These are phyloP conservation scores for Backusella luteola DNA, from an alignment of 192 early-diverging fungal genomes.

Conservation along the genomic window DNA sequence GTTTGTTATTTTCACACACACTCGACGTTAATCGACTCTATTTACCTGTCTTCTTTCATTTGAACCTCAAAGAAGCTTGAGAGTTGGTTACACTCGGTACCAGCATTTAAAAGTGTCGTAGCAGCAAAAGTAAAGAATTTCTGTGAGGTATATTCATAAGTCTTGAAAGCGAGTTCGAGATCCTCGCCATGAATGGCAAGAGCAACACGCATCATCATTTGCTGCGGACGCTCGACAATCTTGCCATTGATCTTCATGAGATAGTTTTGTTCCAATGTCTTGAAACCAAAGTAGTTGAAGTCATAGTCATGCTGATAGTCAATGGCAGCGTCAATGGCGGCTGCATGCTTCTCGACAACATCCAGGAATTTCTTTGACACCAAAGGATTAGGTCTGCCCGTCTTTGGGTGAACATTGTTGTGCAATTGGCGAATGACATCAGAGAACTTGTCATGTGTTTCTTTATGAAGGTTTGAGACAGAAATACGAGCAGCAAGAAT, in stretches of 20 bases:
- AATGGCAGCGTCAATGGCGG: slow-evolving; percentile 82
- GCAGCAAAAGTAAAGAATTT: slow-evolving; percentile 96
- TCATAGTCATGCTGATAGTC: slow-evolving; percentile 94
- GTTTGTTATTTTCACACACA: not conserved
- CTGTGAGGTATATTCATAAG: slow-evolving; percentile 88
- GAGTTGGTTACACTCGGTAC: slow-evolving; percentile 90
- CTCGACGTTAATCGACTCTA: not conserved
- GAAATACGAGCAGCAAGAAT: slow-evolving; percentile 95
- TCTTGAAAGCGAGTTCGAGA: slow-evolving; percentile 85
- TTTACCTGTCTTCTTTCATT: slow-evolving; percentile 82
- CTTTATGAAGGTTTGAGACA: slow-evolving; percentile 90
- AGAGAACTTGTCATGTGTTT: slow-evolving; percentile 77
- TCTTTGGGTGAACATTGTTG: slow-evolving; percentile 86
- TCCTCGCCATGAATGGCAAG: slow-evolving; percentile 94
- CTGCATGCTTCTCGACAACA: slow-evolving; percentile 63
- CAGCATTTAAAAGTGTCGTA: slow-evolving; percentile 96
- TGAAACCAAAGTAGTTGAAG: slow-evolving; percentile 99
- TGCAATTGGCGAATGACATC: slow-evolving; percentile 80
- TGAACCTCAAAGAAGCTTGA: slow-evolving; percentile 91
- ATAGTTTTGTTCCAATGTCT: slow-evolving; percentile 93
- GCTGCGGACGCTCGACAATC: slow-evolving; percentile 92
- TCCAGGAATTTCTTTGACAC: slow-evolving; percentile 74
- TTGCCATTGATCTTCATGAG: slow-evolving; percentile 77
- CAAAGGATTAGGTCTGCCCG: slow-evolving; percentile 76
- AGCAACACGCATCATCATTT: slow-evolving; percentile 96